phyloP scores from a whole-genome alignment of 805 yeast species.

The Metschnikowia reukaufii region DNA sequence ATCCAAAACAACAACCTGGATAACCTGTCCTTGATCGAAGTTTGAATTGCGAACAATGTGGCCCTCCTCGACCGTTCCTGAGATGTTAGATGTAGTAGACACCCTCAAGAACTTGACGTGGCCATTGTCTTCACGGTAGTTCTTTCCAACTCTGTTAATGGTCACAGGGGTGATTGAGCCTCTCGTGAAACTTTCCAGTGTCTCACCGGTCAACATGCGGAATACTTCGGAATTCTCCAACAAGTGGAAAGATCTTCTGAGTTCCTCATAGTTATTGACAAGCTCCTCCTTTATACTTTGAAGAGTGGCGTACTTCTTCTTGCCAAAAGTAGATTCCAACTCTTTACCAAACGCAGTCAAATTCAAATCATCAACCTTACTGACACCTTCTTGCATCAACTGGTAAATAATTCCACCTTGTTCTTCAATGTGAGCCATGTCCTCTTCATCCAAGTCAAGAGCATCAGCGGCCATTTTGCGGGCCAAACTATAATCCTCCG shows the following conservation, averaged over 20 bases:
- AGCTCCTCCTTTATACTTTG: conserved; percentile 85
- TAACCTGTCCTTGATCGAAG: conserved; percentile 67
- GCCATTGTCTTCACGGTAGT: conserved; percentile 49
- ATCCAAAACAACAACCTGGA: conserved; percentile 73
- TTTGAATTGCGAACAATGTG: conserved; percentile 46
- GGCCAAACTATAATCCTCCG: conserved; percentile 95
- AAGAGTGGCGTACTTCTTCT: conserved; percentile 73
- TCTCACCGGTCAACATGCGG: conserved; percentile 87
- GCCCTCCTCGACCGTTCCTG: conserved; percentile 46
- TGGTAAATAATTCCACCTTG: conserved; percentile 81
- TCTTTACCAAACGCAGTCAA: conserved; percentile 92
- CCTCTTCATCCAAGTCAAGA: conserved; percentile 92
- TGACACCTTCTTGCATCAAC: conserved; percentile 67
- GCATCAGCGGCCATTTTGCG: conserved; percentile 99
- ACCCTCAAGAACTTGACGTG: conserved; percentile 42
- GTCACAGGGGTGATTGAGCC: conserved; percentile 78
- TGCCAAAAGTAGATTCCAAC: conserved; percentile 68
- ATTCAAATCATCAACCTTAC: conserved; percentile 79
- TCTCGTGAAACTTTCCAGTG: conserved; percentile 60
- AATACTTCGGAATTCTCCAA: conserved; percentile 73
- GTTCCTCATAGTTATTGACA: conserved; percentile 83
- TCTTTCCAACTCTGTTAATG: conserved; percentile 68
- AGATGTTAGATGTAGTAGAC: conserved; percentile 42
- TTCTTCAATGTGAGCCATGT: conserved; percentile 72
- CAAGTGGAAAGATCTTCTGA: conserved; percentile 68